Percentiles rank a stretch among this genome's conserved stretches.
phyloP scores from a whole-genome alignment of 805 yeast species.

The Maudiozyma turicensis region DNA sequence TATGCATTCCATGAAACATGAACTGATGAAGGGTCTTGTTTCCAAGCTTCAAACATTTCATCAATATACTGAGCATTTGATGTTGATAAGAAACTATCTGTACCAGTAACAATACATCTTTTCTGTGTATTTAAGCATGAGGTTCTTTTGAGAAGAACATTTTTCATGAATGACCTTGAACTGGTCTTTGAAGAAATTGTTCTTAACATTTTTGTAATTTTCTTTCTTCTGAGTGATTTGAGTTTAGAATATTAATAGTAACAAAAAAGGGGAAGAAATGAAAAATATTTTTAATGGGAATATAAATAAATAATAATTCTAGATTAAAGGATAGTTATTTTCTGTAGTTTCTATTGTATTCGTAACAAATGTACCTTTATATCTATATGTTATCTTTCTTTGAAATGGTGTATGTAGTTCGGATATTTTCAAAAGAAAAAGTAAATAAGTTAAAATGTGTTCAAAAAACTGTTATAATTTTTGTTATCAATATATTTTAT shows the following conservation, averaged over 20 bases:
- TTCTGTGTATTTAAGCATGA: neutral
- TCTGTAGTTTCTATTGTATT: too few relatives aligned
- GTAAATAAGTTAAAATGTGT: too few relatives aligned
- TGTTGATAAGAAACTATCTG: constrained; percentile 73
- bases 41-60: constrained; percentile 96
- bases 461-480: too few relatives aligned
- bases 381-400: too few relatives aligned
- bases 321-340: too few relatives aligned
- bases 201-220: constrained; percentile 2
- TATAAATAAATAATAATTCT: too few relatives aligned
- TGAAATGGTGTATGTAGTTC: too few relatives aligned
- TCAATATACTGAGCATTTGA: constrained; percentile 88
- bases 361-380: too few relatives aligned
- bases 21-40: constrained; percentile 78
- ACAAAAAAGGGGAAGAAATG: neutral
- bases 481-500: too few relatives aligned
- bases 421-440: too few relatives aligned
- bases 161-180: constrained; percentile 3
- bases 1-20: constrained; percentile 97
- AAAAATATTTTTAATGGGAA: too few relatives aligned
- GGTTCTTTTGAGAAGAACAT: constrained; percentile 2
- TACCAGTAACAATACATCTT: constrained; percentile 13
- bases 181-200: constrained; percentile 3
- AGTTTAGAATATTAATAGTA: neutral
- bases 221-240: neutral